These are phyloP conservation scores for Calonectria henricotiae DNA, from an alignment of 2,329 filamentous ascomycete genomes.

Conservation along the genomic window DNA sequence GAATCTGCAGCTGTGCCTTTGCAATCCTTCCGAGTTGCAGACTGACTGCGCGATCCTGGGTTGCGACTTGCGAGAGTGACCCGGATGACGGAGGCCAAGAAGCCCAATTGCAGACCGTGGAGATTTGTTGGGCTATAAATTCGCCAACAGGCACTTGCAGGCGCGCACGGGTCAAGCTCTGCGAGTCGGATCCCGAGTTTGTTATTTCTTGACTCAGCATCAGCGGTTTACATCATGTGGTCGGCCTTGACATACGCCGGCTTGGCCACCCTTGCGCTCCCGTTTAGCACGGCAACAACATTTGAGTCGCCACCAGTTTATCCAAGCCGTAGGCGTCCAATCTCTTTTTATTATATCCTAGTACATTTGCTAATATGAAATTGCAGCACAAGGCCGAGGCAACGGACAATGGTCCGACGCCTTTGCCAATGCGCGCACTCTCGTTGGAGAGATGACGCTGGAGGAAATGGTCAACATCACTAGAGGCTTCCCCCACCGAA, in stretches of 20 bases:
- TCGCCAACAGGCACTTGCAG: background rate
- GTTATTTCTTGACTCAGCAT: background rate
- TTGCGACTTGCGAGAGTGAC: background rate
- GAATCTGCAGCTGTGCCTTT: conserved; percentile 6
- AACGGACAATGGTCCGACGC: conserved; percentile 69
- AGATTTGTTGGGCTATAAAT: conserved; percentile 8
- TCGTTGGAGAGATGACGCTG: conserved; percentile 76
- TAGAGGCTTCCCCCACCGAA: conserved; percentile 69
- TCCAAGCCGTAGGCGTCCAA: background rate
- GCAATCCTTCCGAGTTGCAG: background rate
- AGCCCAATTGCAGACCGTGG: background rate
- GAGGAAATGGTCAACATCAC: conserved; percentile 75
- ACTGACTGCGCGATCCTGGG: background rate
- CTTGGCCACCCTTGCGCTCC: conserved; percentile 9
- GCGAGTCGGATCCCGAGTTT: background rate
- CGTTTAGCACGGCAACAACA: background rate
- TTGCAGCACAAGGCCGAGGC: background rate
- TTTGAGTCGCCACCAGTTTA: conserved; percentile 16
- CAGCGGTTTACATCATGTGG: background rate
- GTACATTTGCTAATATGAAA: background rate
- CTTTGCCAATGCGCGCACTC: conserved; percentile 70
- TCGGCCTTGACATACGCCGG: background rate
- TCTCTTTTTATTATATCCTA: no score
- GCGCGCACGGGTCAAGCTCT: background rate
- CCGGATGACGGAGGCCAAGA: conserved; percentile 17